These are phyloP conservation scores for Xylaria acuta DNA, from an alignment of 495 filamentous ascomycete genomes.

Conservation along the genomic window DNA sequence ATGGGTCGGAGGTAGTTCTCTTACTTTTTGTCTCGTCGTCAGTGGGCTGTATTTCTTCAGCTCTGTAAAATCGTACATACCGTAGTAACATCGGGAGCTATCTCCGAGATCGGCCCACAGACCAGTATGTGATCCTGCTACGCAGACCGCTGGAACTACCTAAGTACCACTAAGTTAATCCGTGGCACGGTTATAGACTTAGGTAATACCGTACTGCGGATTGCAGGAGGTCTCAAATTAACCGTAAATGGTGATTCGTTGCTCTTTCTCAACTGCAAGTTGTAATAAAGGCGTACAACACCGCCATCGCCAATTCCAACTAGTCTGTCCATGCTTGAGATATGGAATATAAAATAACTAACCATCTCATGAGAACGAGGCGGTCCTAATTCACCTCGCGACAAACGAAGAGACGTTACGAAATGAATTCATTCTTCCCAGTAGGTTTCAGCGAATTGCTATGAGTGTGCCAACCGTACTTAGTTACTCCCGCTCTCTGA, in stretches of 20 bases:
- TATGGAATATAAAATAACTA: not conserved
- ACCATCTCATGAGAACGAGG: not conserved
- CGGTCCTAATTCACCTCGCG: not conserved
- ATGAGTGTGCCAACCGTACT: not conserved
- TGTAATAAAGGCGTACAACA: not conserved
- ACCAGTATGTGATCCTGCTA: not conserved
- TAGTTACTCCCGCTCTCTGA: too few relatives aligned
- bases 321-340: not conserved
- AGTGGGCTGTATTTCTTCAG: not conserved
- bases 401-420: not conserved
- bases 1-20: not conserved
- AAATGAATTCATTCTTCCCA: not conserved
- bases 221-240: not conserved
- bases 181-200: not conserved
- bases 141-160: not conserved
- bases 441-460: not conserved
- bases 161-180: not conserved
- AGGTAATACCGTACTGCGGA: not conserved
- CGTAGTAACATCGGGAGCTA: constrained; percentile 7
- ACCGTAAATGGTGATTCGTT: not conserved
- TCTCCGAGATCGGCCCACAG: constrained; percentile 2
- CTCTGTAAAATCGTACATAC: not conserved
- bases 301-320: not conserved
- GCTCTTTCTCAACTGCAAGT: not conserved
- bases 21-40: not conserved